Evolutionary conservation across 768 basidiomycete species (phyloP).

Genomic region (Fomitopsis serialis): DNA sequence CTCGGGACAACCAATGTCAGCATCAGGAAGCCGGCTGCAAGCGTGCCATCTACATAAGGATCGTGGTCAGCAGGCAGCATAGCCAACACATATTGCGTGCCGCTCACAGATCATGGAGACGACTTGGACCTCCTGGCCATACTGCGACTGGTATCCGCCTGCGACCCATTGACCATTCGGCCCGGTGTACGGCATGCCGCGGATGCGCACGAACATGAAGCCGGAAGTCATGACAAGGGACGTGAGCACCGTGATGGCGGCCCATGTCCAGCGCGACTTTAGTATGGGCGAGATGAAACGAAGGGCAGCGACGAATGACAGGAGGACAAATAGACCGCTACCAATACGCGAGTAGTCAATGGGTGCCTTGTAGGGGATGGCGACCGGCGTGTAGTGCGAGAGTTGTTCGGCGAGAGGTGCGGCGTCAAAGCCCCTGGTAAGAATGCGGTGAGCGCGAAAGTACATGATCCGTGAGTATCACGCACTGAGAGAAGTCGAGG

Average conservation of each 20-base stretch:
- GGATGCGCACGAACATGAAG: conserved; percentile 95
- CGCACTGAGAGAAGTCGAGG: conserved; percentile 78
- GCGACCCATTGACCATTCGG: conserved; percentile 77
- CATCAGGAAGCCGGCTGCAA: conserved; percentile 76
- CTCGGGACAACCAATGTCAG: conserved; percentile 78
- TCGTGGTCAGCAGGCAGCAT: not conserved
- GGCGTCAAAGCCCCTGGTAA: conserved; percentile 77
- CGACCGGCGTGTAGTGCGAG: conserved; percentile 66
- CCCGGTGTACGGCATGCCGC: conserved; percentile 65
- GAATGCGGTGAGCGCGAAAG: not conserved
- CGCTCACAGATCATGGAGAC: conserved; percentile 80
- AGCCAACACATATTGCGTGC: conserved; percentile 14
- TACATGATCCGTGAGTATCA: not conserved
- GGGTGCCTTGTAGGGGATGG: conserved; percentile 79
- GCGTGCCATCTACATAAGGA: conserved; percentile 66
- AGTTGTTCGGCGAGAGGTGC: conserved; percentile 72
- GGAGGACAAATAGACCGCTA: conserved; percentile 38
- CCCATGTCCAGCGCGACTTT: conserved; percentile 76
- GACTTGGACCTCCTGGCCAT: conserved; percentile 89
- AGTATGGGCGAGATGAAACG: conserved; percentile 63
- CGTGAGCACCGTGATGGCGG: conserved; percentile 49
- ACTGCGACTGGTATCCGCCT: conserved; percentile 83
- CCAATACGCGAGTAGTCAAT: conserved; percentile 62
- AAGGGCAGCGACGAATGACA: conserved; percentile 45
- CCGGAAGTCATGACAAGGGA: conserved; percentile 87